Evolutionary conservation across 352 stramenopile genomes (phyloP), one percentile per base, ranked within the genome.

Genomic region (Globisporangium takayamanum): DNA sequence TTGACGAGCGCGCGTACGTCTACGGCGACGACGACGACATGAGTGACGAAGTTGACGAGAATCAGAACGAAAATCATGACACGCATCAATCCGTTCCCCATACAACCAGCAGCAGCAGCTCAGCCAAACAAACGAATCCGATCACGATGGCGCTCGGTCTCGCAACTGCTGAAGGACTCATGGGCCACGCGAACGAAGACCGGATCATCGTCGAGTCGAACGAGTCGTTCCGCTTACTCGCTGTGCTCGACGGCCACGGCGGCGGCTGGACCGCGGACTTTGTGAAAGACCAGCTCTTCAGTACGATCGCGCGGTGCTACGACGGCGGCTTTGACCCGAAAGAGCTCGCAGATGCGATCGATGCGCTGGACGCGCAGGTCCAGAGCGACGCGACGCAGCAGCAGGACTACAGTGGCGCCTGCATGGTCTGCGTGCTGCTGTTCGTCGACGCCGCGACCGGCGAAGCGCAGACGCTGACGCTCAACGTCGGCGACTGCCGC

Each of bases 401-500:
- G n/a, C 54, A 69, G 37, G 80, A 92, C 56, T 72, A 70, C 52
- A 89, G 78, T 37, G 82, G 82, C n/a, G 78, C 76, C 25, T 92
- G 82, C 57, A 63, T 90, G 39, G 60, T 85, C 14, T 78, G 68
- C 5, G 65, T 89, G 11, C 49, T 92, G 22, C 45, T 90, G 16
- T 81, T 74, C 56, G 66, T 69, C 22, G 67, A 87, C 63, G 58
- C 66, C 7, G 61, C 39, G 20, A 71, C 57, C 4, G 60, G 76
- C 0, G 60, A 63, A 41, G 60, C 76, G 20, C 72, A 76, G 53
- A 75, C 74, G 47, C 67, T 90, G 53, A 78, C 86, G 53, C 58
- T 92, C 20, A 89, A 92, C 60, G 68, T 80, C n/a, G 82, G 82
- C 45, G 80, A 92, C 62, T 92, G 82, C 57, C 80, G 82, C 16